A percentile compares a stretch with the other conserved stretches of the same genome.
These are phyloP conservation scores for Alternaria infectoria DNA, from an alignment of 2,329 filamentous ascomycete species.

Conservation along the genomic window DNA sequence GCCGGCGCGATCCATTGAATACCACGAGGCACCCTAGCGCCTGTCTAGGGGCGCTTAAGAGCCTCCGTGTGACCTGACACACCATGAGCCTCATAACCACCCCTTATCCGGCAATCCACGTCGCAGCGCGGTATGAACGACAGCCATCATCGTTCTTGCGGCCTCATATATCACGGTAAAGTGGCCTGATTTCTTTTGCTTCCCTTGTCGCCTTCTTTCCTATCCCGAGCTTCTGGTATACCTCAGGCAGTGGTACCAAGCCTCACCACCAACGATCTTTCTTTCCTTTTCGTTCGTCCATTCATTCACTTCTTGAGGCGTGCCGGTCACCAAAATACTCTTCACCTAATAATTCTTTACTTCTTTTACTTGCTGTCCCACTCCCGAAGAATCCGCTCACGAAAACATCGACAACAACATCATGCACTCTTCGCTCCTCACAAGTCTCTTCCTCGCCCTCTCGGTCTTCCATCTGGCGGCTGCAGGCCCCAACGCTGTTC, in stretches of 20 bases:
- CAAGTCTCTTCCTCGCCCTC: constrained; percentile 35
- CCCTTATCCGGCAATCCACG: constrained; percentile 33
- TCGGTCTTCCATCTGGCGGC: constrained; percentile 28
- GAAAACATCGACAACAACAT: neutral
- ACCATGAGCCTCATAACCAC: constrained; percentile 31
- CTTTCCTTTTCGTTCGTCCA: constrained; percentile 20
- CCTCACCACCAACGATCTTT: constrained; percentile 4
- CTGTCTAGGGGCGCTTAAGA: constrained; percentile 30
- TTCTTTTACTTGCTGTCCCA: neutral
- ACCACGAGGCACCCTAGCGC: constrained; percentile 8
- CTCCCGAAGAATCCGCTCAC: neutral
- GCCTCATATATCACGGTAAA: constrained; percentile 38
- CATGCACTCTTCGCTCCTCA: constrained; percentile 34
- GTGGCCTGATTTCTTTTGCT: constrained; percentile 40
- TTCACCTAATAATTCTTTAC: constrained; percentile 19
- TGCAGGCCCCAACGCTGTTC: constrained; percentile 13
- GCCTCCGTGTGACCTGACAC: constrained; percentile 32
- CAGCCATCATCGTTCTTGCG: constrained; percentile 22
- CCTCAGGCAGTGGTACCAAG: constrained; percentile 26
- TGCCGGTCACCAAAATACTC: constrained; percentile 37
- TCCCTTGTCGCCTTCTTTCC: constrained; percentile 27
- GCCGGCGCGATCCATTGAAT: neutral
- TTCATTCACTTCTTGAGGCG: constrained; percentile 26
- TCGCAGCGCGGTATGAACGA: constrained; percentile 39
- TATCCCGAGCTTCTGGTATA: constrained; percentile 20